A percentile compares a stretch with the other conserved stretches of the same genome.
phyloP scores from a whole-genome alignment of 768 basidiomycete genomes.

The Terana coerulea region DNA sequence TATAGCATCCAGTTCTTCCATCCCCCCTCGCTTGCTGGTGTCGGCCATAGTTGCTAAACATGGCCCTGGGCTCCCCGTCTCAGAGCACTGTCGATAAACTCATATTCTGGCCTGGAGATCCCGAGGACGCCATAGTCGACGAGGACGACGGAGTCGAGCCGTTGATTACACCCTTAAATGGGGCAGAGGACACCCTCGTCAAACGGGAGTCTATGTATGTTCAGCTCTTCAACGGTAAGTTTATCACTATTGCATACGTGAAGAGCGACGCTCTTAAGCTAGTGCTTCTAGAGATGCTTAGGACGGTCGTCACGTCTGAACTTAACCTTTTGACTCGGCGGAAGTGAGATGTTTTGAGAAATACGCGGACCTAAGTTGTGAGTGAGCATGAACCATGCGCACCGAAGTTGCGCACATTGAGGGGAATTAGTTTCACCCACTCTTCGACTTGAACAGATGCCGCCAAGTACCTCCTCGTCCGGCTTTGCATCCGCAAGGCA shows the following conservation, averaged over 20 bases:
- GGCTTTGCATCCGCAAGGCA: slow-evolving; percentile 57
- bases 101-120: background rate
- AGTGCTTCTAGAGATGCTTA: slow-evolving; percentile 46
- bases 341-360: slow-evolving; percentile 44
- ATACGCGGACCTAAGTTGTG: slow-evolving; percentile 48
- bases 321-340: slow-evolving; percentile 43
- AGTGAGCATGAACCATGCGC: slow-evolving; percentile 29
- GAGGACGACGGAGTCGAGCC: background rate
- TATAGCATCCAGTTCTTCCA: background rate
- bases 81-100: background rate
- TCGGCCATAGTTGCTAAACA: background rate
- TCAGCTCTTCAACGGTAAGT: slow-evolving; percentile 35
- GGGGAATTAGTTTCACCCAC: background rate
- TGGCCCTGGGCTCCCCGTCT: background rate
- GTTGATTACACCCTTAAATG: background rate
- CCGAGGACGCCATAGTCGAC: background rate
- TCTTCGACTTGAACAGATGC: slow-evolving; percentile 33
- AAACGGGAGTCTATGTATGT: slow-evolving; percentile 39
- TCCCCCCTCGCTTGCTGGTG: background rate
- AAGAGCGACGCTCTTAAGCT: background rate
- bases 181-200: slow-evolving; percentile 1
- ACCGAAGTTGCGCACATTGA: background rate
- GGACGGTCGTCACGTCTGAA: slow-evolving; percentile 47
- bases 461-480: slow-evolving; percentile 58
- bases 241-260: background rate